Base-by-base conservation (phyloP, 2,329 filamentous ascomycete species). In the Neobulgaria alba region DNA sequence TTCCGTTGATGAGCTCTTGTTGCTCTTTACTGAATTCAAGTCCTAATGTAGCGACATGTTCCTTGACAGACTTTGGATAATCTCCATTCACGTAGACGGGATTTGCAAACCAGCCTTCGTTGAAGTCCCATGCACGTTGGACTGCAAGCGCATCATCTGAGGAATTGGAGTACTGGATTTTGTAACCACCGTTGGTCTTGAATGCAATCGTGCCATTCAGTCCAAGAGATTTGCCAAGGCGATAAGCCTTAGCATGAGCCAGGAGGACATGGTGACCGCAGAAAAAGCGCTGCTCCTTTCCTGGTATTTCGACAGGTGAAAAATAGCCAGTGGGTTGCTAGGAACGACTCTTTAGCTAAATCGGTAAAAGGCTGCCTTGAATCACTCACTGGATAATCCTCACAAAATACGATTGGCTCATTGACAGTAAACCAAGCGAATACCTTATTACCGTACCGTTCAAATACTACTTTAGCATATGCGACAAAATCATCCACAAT, bases 361-460 rank as follows among this genome's bases (percentile, higher is more conserved):
- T n/a, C n/a, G n/a, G n/a, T n/a, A n/a, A n/a, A n/a, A n/a, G n/a
- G n/a, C n/a, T n/a, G n/a, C n/a, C n/a, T n/a, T n/a, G n/a, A n/a
- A n/a, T n/a, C 7, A 26, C 23, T 26, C 12, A 26, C 23, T 7
- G 23, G 23, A 26, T 26, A 43, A 44, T 20, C 9, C 33, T 35
- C 35, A 29, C 55, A 58, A 36, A 62, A 62, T 0, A 63, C 50
- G 4, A 62, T 47, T 1, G 71, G 71, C 55, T 74, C 71, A 48
- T 74, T 73, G 49, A 71, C 70, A 2, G 69, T 73, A 49, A 67
- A 68, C 67, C 69, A 73, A 2, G 66, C 59, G 0, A 68, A 62
- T 0, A 75, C 68, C 1, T 68, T 64, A 38, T 73, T 68, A 2
- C 67, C 67, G 46, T 66, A 74, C 40, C 70, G 67, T 1, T 64